Conservation (phyloP, 257 asterid genomes). For the Osmanthus fragrans region DNA sequence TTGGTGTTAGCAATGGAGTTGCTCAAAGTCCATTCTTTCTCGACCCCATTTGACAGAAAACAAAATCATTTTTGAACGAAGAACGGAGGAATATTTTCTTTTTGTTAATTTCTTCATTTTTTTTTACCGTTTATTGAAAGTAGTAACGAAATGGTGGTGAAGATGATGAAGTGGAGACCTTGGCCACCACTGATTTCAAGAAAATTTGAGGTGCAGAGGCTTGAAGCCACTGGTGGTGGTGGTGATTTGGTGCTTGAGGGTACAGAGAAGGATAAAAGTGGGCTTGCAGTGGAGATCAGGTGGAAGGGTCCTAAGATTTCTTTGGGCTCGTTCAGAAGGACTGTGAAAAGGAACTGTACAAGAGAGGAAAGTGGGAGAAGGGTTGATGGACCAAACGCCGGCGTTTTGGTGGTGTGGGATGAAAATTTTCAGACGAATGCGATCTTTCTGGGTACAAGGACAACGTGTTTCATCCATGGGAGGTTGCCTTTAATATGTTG, state of each 20-base stretch:
- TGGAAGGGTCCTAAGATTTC: constrained; percentile 62
- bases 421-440: constrained; percentile 75
- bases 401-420: constrained; percentile 82
- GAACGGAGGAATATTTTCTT: too few relatives aligned
- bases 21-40: not conserved
- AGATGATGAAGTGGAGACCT: constrained; percentile 95
- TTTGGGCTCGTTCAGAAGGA: constrained; percentile 56
- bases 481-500: constrained; percentile 71
- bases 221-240: constrained; percentile 38
- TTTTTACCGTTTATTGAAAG: constrained; percentile 10
- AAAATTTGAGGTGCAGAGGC: constrained; percentile 61
- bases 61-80: constrained; percentile 10
- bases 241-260: constrained; percentile 59
- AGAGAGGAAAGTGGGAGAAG: constrained; percentile 47
- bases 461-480: constrained; percentile 91
- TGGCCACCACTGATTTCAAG: constrained; percentile 84
- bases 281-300: constrained; percentile 61
- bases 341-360: constrained; percentile 58
- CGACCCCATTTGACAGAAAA: constrained; percentile 29
- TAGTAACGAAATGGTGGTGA: constrained; percentile 64
- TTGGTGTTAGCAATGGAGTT: too few relatives aligned
- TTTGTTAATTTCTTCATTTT: not conserved
- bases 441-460: constrained; percentile 70
- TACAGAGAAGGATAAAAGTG: constrained; percentile 51
- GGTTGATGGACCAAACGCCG: constrained; percentile 36